phyloP scores from a whole-genome alignment of 176 grass and related monocot species.

The Bothriochloa decipiens region DNA sequence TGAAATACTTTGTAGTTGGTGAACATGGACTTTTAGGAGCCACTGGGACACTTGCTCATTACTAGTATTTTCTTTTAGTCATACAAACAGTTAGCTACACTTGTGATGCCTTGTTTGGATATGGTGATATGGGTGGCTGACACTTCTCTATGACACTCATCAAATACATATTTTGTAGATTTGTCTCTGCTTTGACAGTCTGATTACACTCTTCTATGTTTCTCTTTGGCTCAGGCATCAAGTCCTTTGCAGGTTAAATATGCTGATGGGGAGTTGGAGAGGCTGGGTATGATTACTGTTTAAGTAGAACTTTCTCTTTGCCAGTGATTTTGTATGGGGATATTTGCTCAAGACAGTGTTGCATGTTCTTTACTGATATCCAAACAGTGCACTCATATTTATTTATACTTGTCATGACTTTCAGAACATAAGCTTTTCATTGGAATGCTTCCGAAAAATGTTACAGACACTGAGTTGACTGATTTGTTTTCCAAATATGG shows the following conservation, averaged over 20 bases:
- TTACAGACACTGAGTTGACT: conserved; percentile 76
- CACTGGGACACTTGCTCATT: not conserved
- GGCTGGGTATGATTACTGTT: conserved; percentile 69
- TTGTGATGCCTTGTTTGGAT: conserved; percentile 11
- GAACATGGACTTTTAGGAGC: conserved; percentile 33
- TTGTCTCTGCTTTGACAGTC: conserved; percentile 20
- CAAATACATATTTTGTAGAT: conserved; percentile 21
- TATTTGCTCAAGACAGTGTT: not conserved
- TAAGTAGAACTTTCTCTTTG: conserved; percentile 35
- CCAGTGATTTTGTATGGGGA: not conserved
- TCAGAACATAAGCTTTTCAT: conserved; percentile 97
- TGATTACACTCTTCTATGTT: conserved; percentile 3
- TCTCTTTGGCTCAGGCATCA: conserved; percentile 64
- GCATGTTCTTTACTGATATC: not conserved
- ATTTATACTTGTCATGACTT: conserved; percentile 32
- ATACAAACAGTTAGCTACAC: conserved; percentile 13
- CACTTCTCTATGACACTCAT: not conserved
- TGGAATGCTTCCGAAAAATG: conserved; percentile 98
- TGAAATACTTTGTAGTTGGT: conserved; percentile 32
- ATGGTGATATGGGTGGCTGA: conserved; percentile 32
- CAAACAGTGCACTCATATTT: conserved; percentile 35
- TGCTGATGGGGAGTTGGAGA: conserved; percentile 98
- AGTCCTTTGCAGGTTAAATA: conserved; percentile 99
- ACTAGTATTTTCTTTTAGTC: not conserved
- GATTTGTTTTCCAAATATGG: conserved; percentile 84